Percentiles rank a stretch among this genome's conserved stretches.
phyloP scores from a whole-genome alignment of 495 filamentous ascomycete species.

The Penicillium steckii region DNA sequence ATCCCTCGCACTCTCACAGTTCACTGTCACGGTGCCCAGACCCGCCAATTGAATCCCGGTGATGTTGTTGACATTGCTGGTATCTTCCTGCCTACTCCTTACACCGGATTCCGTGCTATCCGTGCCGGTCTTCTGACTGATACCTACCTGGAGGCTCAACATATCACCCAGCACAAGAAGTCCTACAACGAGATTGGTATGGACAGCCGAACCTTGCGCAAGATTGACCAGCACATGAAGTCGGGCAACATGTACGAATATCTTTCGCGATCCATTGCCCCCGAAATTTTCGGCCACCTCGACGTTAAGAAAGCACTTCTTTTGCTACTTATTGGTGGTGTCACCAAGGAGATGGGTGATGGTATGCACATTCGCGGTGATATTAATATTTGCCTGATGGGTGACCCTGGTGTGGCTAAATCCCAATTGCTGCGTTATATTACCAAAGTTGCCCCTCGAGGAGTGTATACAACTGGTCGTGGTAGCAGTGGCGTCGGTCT shows the following conservation, averaged over 20 bases:
- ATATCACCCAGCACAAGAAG: conserved; percentile 94
- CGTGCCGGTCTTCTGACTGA: conserved; percentile 92
- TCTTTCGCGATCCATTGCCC: conserved; percentile 90
- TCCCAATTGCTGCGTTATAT: conserved; percentile 98
- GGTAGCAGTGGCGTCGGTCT: conserved; percentile 96
- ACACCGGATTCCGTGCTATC: conserved; percentile 97
- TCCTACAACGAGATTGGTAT: conserved; percentile 85
- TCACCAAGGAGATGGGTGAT: conserved; percentile 95
- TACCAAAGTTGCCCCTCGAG: conserved; percentile 93
- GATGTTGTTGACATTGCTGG: conserved; percentile 92
- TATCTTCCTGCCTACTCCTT: conserved; percentile 95
- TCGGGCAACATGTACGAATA: conserved; percentile 93
- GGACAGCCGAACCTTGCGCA: conserved; percentile 70
- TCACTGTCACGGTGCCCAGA: conserved; percentile 82
- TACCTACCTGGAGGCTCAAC: conserved; percentile 93
- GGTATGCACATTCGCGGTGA: conserved; percentile 98
- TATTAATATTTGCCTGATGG: conserved; percentile 98
- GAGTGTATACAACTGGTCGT: conserved; percentile 96
- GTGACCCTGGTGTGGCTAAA: conserved; percentile 98
- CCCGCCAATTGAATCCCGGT: conserved; percentile 84
- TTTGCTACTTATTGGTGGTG: conserved; percentile 90
- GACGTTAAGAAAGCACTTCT: conserved; percentile 98
- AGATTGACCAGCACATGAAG: conserved; percentile 76
- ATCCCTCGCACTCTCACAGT: conserved; percentile 89
- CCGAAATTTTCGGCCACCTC: conserved; percentile 93